These are phyloP conservation scores for Davidsoniella neocaledoniae DNA, from an alignment of 2,329 filamentous ascomycete species.

Conservation along the genomic window DNA sequence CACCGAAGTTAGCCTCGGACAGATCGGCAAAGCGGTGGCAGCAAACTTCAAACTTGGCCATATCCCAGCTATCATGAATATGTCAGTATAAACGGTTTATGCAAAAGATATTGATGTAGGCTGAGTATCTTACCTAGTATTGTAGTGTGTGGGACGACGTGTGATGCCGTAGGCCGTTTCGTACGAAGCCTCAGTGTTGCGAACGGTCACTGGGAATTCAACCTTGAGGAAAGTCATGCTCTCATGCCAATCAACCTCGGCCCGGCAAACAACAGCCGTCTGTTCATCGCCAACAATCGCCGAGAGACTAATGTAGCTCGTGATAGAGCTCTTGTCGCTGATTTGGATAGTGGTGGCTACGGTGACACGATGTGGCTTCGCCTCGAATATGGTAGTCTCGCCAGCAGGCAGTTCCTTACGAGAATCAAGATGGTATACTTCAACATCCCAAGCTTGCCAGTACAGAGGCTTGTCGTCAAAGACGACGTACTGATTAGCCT, in stretches of 20 bases:
- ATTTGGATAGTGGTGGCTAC: conserved; percentile 75
- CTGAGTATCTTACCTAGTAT: conserved; percentile 44
- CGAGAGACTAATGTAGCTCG: conserved; percentile 70
- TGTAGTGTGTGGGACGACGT: conserved; percentile 87
- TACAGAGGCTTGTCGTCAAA: conserved; percentile 96
- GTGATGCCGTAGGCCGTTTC: conserved; percentile 90
- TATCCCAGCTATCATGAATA: conserved; percentile 51
- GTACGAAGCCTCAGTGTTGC: conserved; percentile 84
- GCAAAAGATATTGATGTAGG: neutral
- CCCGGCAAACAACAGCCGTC: conserved; percentile 35
- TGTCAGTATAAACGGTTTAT: neutral
- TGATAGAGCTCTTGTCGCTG: conserved; percentile 71
- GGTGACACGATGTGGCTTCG: conserved; percentile 59
- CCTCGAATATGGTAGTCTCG: conserved; percentile 54
- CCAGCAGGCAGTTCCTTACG: conserved; percentile 56
- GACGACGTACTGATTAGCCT: conserved; percentile 81
- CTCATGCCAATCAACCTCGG: conserved; percentile 92
- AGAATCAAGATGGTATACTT: conserved; percentile 86
- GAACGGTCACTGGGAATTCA: conserved; percentile 85
- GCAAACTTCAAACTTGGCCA: conserved; percentile 96
- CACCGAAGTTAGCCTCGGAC: conserved; percentile 73
- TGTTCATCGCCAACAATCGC: conserved; percentile 35
- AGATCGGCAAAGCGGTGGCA: conserved; percentile 89
- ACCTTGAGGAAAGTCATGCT: conserved; percentile 98
- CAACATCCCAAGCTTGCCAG: conserved; percentile 97